phyloP scores from a whole-genome alignment of 2,329 filamentous ascomycete species.

The Exophiala xenobiotica region DNA sequence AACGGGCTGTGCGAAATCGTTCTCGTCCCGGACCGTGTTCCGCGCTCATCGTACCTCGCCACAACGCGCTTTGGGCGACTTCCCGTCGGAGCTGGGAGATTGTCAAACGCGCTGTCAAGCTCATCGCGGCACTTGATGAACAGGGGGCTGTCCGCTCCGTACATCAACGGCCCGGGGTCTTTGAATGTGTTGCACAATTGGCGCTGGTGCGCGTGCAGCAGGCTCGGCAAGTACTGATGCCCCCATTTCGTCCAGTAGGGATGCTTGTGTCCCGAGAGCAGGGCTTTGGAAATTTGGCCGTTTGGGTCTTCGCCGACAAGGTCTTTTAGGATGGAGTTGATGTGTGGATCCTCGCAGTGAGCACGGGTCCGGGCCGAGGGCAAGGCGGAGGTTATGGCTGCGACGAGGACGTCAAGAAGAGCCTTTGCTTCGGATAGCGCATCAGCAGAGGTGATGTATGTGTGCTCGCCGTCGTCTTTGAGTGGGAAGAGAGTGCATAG shows the following conservation, averaged over 20 bases:
- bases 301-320: constrained; percentile 44
- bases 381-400: background rate
- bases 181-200: constrained; percentile 65
- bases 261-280: constrained; percentile 4
- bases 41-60: constrained; percentile 1
- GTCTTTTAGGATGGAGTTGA: constrained; percentile 48
- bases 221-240: constrained; percentile 57
- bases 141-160: constrained; percentile 52
- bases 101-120: constrained; percentile 48
- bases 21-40: constrained; percentile 3
- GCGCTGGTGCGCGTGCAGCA: constrained; percentile 56
- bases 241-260: constrained; percentile 55
- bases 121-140: constrained; percentile 53
- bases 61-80: constrained; percentile 20
- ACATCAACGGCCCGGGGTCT: constrained; percentile 58
- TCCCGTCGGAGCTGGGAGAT: constrained; percentile 33
- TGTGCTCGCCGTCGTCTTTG: constrained; percentile 40
- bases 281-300: constrained; percentile 24
- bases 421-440: constrained; percentile 5
- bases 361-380: background rate
- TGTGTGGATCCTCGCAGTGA: background rate
- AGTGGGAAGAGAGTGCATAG: constrained; percentile 49
- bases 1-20: constrained; percentile 19
- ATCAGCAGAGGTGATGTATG: constrained; percentile 2
- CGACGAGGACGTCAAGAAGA: constrained; percentile 4